phyloP scores from a whole-genome alignment of 495 filamentous ascomycete species.

The Hypoxylon lienhwacheense region DNA sequence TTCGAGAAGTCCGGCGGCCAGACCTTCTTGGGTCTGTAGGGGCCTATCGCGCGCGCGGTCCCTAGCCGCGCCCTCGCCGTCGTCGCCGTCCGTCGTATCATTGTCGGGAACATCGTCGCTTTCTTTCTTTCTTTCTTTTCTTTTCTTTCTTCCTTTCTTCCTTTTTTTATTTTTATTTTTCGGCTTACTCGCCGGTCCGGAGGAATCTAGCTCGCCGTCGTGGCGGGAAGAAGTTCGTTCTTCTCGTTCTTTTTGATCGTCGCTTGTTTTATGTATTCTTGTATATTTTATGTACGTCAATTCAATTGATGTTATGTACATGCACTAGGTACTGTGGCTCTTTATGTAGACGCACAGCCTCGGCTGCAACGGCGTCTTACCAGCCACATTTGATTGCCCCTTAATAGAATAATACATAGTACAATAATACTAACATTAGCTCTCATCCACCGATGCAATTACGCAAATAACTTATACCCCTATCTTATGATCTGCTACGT shows the following conservation, averaged over 20 bases:
- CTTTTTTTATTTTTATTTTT: no score
- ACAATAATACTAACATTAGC: no score
- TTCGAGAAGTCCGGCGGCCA: constrained; percentile 94
- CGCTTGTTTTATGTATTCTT: neutral
- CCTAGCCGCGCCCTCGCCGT: constrained; percentile 13
- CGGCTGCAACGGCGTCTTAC: neutral
- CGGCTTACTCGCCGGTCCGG: no score
- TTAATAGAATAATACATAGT: no score
- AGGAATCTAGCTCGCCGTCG: no score
- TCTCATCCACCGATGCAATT: neutral
- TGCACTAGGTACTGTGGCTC: constrained; percentile 21
- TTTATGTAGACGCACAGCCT: constrained; percentile 3
- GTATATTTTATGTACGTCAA: no score
- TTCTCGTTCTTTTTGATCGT: neutral
- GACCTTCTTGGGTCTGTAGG: constrained; percentile 76
- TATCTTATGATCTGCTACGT: no score
- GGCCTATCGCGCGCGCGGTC: constrained; percentile 44
- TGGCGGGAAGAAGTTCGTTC: constrained; percentile 9
- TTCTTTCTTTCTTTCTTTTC: neutral
- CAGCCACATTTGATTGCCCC: neutral
- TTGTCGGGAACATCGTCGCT: constrained; percentile 48
- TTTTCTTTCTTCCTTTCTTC: neutral
- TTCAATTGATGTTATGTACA: no score
- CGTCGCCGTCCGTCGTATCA: constrained; percentile 43
- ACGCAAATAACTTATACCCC: neutral